Conservation (phyloP, 768 basidiomycete genomes). For the Tricholoma terreum region DNA sequence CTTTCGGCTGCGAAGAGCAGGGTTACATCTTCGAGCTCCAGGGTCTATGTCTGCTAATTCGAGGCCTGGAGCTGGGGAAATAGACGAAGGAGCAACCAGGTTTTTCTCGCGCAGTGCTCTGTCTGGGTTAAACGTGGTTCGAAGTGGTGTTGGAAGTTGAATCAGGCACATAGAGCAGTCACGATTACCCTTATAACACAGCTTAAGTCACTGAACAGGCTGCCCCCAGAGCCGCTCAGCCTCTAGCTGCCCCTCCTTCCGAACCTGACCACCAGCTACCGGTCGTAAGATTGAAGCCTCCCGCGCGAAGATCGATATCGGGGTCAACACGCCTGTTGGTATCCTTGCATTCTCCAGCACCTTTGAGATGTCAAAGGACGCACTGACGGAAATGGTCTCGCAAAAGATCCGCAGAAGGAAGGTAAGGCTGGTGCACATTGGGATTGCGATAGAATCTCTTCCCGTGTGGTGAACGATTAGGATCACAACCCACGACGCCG, state of each 20-base stretch:
- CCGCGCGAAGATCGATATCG: slow-evolving; percentile 13
- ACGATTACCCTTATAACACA: no score
- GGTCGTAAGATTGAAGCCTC: slow-evolving; percentile 12
- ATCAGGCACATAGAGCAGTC: no score
- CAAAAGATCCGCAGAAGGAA: slow-evolving; percentile 20
- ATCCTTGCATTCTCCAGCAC: slow-evolving; percentile 6
- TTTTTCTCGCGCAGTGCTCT: slow-evolving; percentile 71
- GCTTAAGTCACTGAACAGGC: no score
- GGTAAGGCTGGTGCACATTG: slow-evolving; percentile 12
- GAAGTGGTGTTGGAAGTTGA: no score
- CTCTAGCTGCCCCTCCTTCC: slow-evolving; percentile 15
- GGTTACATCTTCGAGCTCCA: slow-evolving; percentile 26
- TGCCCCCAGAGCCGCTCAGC: slow-evolving; percentile 16
- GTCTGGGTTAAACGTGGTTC: no score
- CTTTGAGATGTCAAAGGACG: slow-evolving; percentile 18
- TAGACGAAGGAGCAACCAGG: slow-evolving; percentile 24
- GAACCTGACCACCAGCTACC: slow-evolving; percentile 17
- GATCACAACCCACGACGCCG: slow-evolving; percentile 7
- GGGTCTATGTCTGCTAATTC: slow-evolving; percentile 1
- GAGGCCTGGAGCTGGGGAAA: slow-evolving; percentile 8
- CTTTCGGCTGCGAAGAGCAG: no score
- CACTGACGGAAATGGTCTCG: slow-evolving; percentile 21
- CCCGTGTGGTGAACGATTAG: slow-evolving; percentile 3
- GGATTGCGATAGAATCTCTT: slow-evolving; percentile 7
- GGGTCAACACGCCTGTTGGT: slow-evolving; percentile 14